A percentile compares a stretch with the other conserved stretches of the same genome.
phyloP scores from a whole-genome alignment of 306 rosid genomes.

The Ormosia semicastrata region DNA sequence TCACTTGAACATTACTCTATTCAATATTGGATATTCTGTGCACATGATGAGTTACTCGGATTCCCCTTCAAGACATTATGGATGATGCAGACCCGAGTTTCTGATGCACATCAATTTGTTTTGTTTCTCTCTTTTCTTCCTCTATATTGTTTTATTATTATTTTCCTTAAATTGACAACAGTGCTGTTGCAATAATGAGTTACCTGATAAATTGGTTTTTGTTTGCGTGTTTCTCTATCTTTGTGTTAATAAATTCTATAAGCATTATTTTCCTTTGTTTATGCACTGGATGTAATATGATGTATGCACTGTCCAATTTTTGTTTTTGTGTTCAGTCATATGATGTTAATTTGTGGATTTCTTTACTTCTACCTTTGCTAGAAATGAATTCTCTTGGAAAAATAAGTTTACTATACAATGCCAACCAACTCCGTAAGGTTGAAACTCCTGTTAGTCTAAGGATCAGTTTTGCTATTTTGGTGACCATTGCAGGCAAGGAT shows the following conservation, averaged over 20 bases:
- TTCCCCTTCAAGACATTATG: constrained; percentile 69
- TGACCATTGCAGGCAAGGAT: constrained; percentile 80
- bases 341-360: not conserved
- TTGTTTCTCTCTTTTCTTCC: not conserved
- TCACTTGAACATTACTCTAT: not conserved
- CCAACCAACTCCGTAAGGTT: not conserved
- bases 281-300: not conserved
- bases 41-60: constrained; percentile 62
- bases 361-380: not conserved
- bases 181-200: not conserved
- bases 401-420: not conserved
- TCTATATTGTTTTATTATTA: not conserved
- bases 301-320: not conserved
- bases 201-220: not conserved
- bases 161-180: not conserved
- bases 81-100: constrained; percentile 70
- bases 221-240: not conserved
- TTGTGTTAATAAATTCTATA: not conserved
- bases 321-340: not conserved
- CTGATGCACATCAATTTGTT: constrained; percentile 40
- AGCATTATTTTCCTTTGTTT: not conserved
- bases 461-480: not conserved
- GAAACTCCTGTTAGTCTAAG: not conserved
- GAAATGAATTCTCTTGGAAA: not conserved
- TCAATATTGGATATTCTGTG: not conserved